These are phyloP conservation scores for Pyrrhoderma noxium DNA, from an alignment of 1,284 basidiomycete species.

Conservation along the genomic window DNA sequence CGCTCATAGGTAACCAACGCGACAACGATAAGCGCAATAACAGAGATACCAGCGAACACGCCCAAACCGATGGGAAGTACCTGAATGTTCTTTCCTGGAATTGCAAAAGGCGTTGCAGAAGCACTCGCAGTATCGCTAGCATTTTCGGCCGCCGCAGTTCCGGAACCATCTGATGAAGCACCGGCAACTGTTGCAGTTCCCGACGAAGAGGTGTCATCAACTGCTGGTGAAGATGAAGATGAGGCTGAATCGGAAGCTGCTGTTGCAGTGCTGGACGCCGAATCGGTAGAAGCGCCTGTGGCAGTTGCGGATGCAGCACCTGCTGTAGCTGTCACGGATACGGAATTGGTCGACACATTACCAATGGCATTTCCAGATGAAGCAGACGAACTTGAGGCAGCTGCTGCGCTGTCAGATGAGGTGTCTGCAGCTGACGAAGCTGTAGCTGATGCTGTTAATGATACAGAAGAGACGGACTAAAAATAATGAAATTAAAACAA, in stretches of 20 bases:
- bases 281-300: constrained; percentile 16
- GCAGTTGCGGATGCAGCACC: constrained; percentile 17
- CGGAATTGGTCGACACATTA: not conserved
- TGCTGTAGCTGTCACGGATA: not conserved
- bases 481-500: not conserved
- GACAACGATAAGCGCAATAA: constrained; percentile 72
- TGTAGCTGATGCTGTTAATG: not conserved
- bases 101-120: constrained; percentile 35
- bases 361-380: not conserved
- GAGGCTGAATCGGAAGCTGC: constrained; percentile 16
- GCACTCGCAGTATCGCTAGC: constrained; percentile 17
- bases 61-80: constrained; percentile 77
- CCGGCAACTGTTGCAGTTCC: constrained; percentile 13
- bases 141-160: constrained; percentile 16
- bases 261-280: constrained; percentile 17
- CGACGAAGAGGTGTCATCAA: not conserved
- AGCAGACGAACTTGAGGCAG: not conserved
- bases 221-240: constrained; percentile 9
- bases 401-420: constrained; percentile 1
- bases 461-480: constrained; percentile 8
- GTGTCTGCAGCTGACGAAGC: constrained; percentile 6
- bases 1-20: constrained; percentile 76
- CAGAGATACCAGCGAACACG: constrained; percentile 74
- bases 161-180: constrained; percentile 14
- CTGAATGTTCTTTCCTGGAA: constrained; percentile 65